These are phyloP conservation scores for Basipetospora chlamydospora DNA, from an alignment of 2,329 filamentous ascomycete species.

Conservation along the genomic window DNA sequence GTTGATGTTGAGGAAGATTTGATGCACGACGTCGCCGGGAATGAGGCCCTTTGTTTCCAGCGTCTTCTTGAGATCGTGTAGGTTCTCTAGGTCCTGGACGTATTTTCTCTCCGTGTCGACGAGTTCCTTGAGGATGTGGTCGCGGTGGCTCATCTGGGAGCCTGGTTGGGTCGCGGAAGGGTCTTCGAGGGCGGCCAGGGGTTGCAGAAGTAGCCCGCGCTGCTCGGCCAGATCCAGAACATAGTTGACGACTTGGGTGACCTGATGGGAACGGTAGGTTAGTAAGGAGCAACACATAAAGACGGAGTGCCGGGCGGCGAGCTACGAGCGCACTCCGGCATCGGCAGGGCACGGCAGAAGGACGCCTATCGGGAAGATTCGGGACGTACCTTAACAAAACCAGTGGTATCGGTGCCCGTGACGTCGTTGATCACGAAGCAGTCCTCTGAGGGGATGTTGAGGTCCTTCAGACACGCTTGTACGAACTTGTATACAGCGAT, in stretches of 20 bases:
- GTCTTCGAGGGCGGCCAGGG: slow-evolving; percentile 42
- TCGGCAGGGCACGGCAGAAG: too few relatives aligned
- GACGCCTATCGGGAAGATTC: slow-evolving; percentile 2
- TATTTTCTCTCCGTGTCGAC: slow-evolving; percentile 96
- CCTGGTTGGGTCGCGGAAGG: slow-evolving; percentile 30
- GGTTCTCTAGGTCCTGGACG: slow-evolving; percentile 87
- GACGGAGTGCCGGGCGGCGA: too few relatives aligned
- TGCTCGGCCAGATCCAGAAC: slow-evolving; percentile 78
- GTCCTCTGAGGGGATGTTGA: slow-evolving; percentile 65
- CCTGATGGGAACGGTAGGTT: slow-evolving; percentile 22
- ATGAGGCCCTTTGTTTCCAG: slow-evolving; percentile 79
- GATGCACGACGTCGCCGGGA: slow-evolving; percentile 78
- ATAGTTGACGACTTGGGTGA: slow-evolving; percentile 81
- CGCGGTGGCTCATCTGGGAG: slow-evolving; percentile 57
- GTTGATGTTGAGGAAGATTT: slow-evolving; percentile 95
- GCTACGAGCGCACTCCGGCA: too few relatives aligned
- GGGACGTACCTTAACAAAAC: slow-evolving; percentile 72
- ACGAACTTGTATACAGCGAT: slow-evolving; percentile 86
- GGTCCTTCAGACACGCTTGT: slow-evolving; percentile 70
- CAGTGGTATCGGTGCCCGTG: slow-evolving; percentile 87
- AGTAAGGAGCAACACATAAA: too few relatives aligned
- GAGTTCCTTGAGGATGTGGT: slow-evolving; percentile 82
- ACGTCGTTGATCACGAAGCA: slow-evolving; percentile 88
- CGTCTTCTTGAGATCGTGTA: slow-evolving; percentile 82
- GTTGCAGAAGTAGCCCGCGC: slow-evolving; percentile 55